These are phyloP conservation scores for Inosperma sp. DNA, from an alignment of 768 basidiomycete genomes.

Conservation along the genomic window DNA sequence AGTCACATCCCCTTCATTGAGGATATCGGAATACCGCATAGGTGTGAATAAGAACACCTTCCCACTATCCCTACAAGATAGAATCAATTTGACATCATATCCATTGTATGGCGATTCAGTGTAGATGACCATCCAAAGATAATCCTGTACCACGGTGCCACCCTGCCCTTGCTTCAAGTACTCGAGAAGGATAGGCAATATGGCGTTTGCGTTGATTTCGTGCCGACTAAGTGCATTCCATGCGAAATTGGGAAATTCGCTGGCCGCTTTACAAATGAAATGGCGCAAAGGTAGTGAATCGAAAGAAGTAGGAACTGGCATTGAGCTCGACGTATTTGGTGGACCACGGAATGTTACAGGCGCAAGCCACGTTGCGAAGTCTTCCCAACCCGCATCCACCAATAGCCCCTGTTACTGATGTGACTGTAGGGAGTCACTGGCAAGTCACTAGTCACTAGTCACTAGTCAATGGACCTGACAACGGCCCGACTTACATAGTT, in stretches of 20 bases:
- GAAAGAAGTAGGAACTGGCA: background rate
- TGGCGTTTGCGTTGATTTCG: slow-evolving; percentile 38
- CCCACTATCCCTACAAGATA: slow-evolving; percentile 58
- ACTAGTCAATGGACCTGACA: too few relatives aligned
- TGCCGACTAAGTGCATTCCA: slow-evolving; percentile 34
- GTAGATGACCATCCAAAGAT: slow-evolving; percentile 35
- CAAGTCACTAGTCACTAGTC: too few relatives aligned
- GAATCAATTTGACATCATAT: slow-evolving; percentile 42
- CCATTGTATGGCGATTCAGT: slow-evolving; percentile 13
- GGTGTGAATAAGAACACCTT: slow-evolving; percentile 54
- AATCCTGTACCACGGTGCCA: slow-evolving; percentile 8
- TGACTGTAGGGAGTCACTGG: too few relatives aligned
- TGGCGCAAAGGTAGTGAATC: background rate
- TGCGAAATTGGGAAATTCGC: slow-evolving; percentile 31
- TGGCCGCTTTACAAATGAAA: slow-evolving; percentile 18
- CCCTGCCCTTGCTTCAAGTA: slow-evolving; percentile 17
- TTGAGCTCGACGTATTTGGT: too few relatives aligned
- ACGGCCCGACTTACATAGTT: too few relatives aligned
- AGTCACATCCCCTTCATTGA: slow-evolving; percentile 30
- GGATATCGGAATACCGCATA: slow-evolving; percentile 37
- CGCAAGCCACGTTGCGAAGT: too few relatives aligned
- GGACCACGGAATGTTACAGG: too few relatives aligned
- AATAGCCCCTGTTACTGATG: too few relatives aligned
- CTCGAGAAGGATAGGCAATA: slow-evolving; percentile 38
- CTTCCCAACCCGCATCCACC: too few relatives aligned